Conservation (phyloP, 805 yeast species). For the Clavispora asparagi region DNA sequence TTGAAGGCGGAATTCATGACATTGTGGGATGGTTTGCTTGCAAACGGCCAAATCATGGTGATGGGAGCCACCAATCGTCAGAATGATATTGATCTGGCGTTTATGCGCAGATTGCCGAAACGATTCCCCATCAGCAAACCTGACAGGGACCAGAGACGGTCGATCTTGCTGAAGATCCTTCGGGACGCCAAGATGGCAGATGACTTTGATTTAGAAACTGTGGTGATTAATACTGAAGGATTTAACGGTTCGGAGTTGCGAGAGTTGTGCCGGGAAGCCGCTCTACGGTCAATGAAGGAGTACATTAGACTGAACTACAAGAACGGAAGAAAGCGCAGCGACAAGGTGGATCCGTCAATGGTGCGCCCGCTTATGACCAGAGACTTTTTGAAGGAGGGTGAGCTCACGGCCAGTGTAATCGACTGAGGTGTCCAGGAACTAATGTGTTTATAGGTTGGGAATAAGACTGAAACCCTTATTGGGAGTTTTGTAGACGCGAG, state of each 20-base stretch:
- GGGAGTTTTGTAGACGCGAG: too few relatives aligned
- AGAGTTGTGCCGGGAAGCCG: conserved; percentile 91
- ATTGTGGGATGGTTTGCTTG: conserved; percentile 86
- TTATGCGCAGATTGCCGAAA: conserved; percentile 89
- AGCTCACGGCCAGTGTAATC: conserved; percentile 9
- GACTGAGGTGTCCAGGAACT: conserved; percentile 2
- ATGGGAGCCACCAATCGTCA: conserved; percentile 95
- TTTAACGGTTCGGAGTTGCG: conserved; percentile 87
- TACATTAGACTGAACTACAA: conserved; percentile 59
- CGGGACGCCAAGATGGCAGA: conserved; percentile 58
- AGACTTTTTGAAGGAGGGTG: conserved; percentile 50
- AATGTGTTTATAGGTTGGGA: neutral
- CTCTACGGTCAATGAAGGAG: conserved; percentile 82
- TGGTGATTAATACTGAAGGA: conserved; percentile 62
- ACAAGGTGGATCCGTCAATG: conserved; percentile 30
- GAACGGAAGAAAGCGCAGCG: conserved; percentile 19
- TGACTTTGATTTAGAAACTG: conserved; percentile 52
- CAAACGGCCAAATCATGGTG: conserved; percentile 76
- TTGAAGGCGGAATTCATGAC: conserved; percentile 97
- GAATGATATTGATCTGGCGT: conserved; percentile 86
- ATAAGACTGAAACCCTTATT: neutral
- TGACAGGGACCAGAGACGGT: conserved; percentile 54
- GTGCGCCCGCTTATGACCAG: conserved; percentile 60
- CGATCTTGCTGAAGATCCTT: conserved; percentile 66
- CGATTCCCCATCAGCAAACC: conserved; percentile 79